Evolutionary conservation across 441 rosid genomes (phyloP).

Genomic region (Croton setiger): DNA sequence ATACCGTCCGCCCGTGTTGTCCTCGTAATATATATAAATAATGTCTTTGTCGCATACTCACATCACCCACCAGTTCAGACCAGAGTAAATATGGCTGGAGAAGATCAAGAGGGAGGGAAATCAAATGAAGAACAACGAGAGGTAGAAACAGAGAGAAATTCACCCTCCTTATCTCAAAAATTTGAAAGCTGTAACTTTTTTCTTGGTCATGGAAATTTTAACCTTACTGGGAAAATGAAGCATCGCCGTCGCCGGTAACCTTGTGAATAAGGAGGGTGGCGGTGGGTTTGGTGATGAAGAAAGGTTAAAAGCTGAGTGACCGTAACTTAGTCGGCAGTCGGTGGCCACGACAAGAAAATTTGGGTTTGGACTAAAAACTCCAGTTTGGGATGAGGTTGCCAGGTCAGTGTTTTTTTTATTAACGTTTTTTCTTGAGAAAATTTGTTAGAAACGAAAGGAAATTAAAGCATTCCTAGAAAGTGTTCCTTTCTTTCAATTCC

Average conservation of each 20-base stretch:
- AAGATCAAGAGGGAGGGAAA: constrained; percentile 7
- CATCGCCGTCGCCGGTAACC: constrained; percentile 19
- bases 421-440: constrained; percentile 11
- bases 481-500: background rate
- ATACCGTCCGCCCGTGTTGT: no score
- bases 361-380: constrained; percentile 52
- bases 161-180: constrained; percentile 3
- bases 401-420: constrained; percentile 37
- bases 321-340: constrained; percentile 32
- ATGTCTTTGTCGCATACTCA: background rate
- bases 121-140: constrained; percentile 4
- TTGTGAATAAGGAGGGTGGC: constrained; percentile 19
- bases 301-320: constrained; percentile 30
- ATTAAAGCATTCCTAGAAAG: background rate
- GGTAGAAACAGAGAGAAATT: constrained; percentile 5
- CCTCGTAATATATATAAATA: no score
- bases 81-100: constrained; percentile 16
- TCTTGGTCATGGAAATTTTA: constrained; percentile 38
- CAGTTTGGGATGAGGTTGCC: constrained; percentile 66
- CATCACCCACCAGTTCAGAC: background rate
- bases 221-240: constrained; percentile 30
- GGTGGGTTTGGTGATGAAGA: constrained; percentile 19
- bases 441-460: constrained; percentile 6
- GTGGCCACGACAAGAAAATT: constrained; percentile 65
- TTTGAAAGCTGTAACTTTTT: constrained; percentile 28